phyloP scores from a whole-genome alignment of 2,329 filamentous ascomycete genomes.

The Alternaria incomplexa region DNA sequence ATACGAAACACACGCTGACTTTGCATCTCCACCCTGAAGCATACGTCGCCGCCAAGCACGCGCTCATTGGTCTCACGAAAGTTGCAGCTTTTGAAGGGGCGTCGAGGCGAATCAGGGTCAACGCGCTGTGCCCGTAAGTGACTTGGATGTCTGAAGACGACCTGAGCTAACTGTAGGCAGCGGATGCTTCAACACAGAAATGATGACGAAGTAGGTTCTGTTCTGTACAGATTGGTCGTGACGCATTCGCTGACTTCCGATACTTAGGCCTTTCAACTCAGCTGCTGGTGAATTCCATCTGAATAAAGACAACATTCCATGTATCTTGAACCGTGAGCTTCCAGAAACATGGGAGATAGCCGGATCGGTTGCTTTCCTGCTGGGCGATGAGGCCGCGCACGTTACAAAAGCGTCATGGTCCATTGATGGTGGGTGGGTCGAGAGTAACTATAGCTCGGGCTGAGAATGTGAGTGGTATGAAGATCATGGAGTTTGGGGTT shows the following conservation, averaged over 20 bases:
- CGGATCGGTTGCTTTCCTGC: background rate
- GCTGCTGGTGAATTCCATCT: background rate
- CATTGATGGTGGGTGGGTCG: background rate
- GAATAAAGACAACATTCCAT: slow-evolving; percentile 1
- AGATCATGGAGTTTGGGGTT: background rate
- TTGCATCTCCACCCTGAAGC: slow-evolving; percentile 8
- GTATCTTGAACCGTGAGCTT: slow-evolving; percentile 1
- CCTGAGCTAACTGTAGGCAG: background rate
- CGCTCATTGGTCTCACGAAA: slow-evolving; percentile 47
- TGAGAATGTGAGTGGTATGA: background rate
- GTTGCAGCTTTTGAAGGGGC: slow-evolving; percentile 43
- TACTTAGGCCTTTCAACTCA: background rate
- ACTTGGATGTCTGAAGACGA: background rate
- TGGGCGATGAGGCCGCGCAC: background rate
- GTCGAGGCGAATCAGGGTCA: slow-evolving; percentile 27
- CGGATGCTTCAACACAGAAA: background rate
- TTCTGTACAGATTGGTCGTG: background rate
- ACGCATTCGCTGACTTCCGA: background rate
- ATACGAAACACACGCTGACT: background rate
- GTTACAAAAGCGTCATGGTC: slow-evolving; percentile 5
- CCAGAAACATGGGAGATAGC: slow-evolving; percentile 5
- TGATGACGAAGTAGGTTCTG: background rate
- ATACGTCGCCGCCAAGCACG: slow-evolving; percentile 48
- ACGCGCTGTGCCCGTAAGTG: slow-evolving; percentile 17
- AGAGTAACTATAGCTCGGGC: background rate